These are phyloP conservation scores for Fraxinus ornus DNA, from an alignment of 305 asterid genomes.

Conservation along the genomic window DNA sequence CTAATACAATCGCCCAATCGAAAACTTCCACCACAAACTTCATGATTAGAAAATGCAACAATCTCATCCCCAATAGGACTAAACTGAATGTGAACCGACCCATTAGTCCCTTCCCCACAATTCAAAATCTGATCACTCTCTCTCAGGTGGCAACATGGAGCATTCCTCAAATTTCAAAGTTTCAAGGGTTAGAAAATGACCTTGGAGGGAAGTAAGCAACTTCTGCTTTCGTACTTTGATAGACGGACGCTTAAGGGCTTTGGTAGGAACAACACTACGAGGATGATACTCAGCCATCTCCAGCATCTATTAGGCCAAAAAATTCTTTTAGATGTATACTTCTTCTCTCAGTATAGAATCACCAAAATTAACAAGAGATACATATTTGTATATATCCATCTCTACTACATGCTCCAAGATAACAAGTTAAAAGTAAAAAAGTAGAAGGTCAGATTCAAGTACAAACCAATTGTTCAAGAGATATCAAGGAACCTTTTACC, in stretches of 20 bases:
- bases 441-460: constrained; percentile 29
- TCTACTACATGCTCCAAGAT: constrained; percentile 11
- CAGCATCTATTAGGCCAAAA: constrained; percentile 65
- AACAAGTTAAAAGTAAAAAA: constrained; percentile 7
- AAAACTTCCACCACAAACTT: too few relatives aligned
- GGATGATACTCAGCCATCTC: constrained; percentile 83
- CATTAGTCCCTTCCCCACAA: too few relatives aligned
- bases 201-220: constrained; percentile 80
- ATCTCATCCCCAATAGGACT: too few relatives aligned
- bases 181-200: constrained; percentile 35
- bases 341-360: constrained; percentile 8
- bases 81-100: too few relatives aligned
- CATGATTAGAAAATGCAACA: too few relatives aligned
- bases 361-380: neutral
- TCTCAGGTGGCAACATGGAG: constrained; percentile 13
- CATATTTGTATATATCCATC: neutral
- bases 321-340: neutral
- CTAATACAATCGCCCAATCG: too few relatives aligned
- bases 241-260: constrained; percentile 78
- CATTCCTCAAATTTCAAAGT: constrained; percentile 21
- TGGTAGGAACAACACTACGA: constrained; percentile 67
- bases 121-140: too few relatives aligned
- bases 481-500: constrained; percentile 77
- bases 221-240: constrained; percentile 88
- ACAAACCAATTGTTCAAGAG: constrained; percentile 94